A percentile compares a stretch with the other conserved stretches of the same genome.
phyloP scores from a whole-genome alignment of 345 rosid genomes.

The Moringa oleifera region DNA sequence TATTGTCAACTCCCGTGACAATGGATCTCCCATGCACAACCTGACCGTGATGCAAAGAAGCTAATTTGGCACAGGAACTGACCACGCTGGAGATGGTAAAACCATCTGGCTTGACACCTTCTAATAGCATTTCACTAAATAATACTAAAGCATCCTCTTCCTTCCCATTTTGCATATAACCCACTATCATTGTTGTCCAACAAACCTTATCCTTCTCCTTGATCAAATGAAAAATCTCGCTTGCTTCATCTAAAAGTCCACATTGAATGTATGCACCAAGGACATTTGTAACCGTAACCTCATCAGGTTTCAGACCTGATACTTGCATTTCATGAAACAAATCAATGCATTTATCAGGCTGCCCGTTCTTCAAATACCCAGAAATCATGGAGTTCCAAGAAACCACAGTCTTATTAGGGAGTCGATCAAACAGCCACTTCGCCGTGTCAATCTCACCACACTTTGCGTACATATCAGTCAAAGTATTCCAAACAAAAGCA shows the following conservation, averaged over 20 bases:
- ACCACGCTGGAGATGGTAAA: constrained; percentile 36
- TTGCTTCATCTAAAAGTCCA: constrained; percentile 27
- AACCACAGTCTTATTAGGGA: constrained; percentile 16
- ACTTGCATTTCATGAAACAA: constrained; percentile 32
- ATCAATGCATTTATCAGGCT: constrained; percentile 29
- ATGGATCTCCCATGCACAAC: constrained; percentile 34
- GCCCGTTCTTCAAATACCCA: constrained; percentile 15
- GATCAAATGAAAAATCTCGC: constrained; percentile 20
- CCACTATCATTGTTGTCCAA: constrained; percentile 26
- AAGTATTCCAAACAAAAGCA: constrained; percentile 37
- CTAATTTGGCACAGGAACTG: constrained; percentile 42
- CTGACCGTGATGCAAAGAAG: constrained; percentile 38
- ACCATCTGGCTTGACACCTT: constrained; percentile 28
- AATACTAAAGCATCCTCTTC: constrained; percentile 40
- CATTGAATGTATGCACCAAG: constrained; percentile 33
- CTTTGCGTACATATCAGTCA: constrained; percentile 41
- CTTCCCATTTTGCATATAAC: constrained; percentile 20
- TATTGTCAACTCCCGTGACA: constrained; percentile 24
- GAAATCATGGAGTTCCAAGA: constrained; percentile 3
- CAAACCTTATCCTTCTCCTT: constrained; percentile 37
- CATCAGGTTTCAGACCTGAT: constrained; percentile 31
- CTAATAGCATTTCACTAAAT: constrained; percentile 31
- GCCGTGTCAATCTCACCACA: constrained; percentile 36
- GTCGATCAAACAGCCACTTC: constrained; percentile 32
- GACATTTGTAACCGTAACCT: constrained; percentile 33